A percentile compares a stretch with the other conserved stretches of the same genome.
Evolutionary conservation across 2,329 filamentous ascomycete species (phyloP).

Genomic region (Pseudogymnoascus sp.): DNA sequence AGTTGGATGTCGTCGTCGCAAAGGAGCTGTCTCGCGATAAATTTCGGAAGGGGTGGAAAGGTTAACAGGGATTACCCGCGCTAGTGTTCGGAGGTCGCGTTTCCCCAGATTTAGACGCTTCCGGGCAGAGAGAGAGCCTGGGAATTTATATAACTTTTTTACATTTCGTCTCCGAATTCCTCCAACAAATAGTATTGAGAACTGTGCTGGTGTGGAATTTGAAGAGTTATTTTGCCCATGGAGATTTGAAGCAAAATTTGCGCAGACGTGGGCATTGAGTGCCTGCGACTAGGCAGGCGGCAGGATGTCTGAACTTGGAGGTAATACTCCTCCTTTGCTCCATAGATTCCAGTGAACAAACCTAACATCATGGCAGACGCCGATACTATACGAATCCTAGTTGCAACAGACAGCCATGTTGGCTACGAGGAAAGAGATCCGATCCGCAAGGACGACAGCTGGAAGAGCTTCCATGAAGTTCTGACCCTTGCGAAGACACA

Average conservation of each 20-base stretch:
- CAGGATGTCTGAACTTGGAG: conserved; percentile 11
- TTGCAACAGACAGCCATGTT: conserved; percentile 96
- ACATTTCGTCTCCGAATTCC: neutral
- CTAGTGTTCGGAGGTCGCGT: conserved; percentile 15
- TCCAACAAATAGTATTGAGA: neutral
- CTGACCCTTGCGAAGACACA: conserved; percentile 79
- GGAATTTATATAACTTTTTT: conserved; percentile 4
- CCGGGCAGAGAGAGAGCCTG: neutral
- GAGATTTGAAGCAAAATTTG: conserved; percentile 10
- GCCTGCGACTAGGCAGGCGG: neutral
- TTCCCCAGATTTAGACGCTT: conserved; percentile 15
- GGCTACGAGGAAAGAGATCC: conserved; percentile 91
- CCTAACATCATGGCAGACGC: conserved; percentile 32
- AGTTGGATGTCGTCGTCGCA: conserved; percentile 8
- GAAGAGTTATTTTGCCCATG: neutral
- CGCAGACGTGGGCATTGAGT: conserved; percentile 2
- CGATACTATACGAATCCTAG: conserved; percentile 89
- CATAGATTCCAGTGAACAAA: neutral
- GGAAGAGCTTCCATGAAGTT: conserved; percentile 92
- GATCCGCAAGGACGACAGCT: conserved; percentile 93
- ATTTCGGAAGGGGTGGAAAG: conserved; percentile 5
- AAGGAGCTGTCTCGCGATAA: neutral
- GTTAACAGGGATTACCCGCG: conserved; percentile 12
- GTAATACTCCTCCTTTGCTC: neutral
- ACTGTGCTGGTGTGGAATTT: neutral